Evolutionary conservation across 257 asterid species (phyloP).

Genomic region (Solanum boliviense): DNA sequence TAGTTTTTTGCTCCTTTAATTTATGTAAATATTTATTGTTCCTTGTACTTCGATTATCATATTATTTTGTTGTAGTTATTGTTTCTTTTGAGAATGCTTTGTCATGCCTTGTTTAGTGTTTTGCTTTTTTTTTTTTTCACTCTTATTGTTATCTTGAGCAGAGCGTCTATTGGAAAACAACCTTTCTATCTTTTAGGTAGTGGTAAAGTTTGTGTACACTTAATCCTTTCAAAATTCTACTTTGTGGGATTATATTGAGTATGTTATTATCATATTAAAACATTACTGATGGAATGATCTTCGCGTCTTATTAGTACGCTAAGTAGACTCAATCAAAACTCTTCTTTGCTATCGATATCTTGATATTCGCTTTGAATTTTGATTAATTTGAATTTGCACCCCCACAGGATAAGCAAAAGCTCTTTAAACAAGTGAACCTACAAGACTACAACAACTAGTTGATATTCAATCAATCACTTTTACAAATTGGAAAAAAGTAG

Average conservation of each 20-base stretch:
- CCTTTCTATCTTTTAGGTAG: not conserved
- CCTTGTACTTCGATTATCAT: not conserved
- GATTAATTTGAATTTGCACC: not conserved
- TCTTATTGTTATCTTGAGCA: not conserved
- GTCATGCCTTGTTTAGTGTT: not conserved
- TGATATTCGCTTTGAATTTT: not conserved
- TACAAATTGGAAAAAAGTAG: not conserved
- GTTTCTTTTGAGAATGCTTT: not conserved
- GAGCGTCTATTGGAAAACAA: not conserved
- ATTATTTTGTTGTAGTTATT: not conserved
- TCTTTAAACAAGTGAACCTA: not conserved
- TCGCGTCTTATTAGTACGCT: not conserved
- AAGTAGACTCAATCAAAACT: not conserved
- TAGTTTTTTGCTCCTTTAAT: not conserved
- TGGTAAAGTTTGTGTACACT: not conserved
- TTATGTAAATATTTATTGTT: not conserved
- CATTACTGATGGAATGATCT: not conserved
- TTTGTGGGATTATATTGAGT: too few species aligned
- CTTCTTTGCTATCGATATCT: not conserved
- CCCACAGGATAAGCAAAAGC: not conserved
- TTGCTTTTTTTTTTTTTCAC: not conserved
- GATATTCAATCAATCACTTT: not conserved
- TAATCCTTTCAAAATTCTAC: too few species aligned
- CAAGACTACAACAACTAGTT: not conserved
- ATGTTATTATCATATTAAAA: not conserved